These are phyloP conservation scores for Vitis amurensis DNA, from an alignment of 164 flowering plant genomes.

Conservation along the genomic window DNA sequence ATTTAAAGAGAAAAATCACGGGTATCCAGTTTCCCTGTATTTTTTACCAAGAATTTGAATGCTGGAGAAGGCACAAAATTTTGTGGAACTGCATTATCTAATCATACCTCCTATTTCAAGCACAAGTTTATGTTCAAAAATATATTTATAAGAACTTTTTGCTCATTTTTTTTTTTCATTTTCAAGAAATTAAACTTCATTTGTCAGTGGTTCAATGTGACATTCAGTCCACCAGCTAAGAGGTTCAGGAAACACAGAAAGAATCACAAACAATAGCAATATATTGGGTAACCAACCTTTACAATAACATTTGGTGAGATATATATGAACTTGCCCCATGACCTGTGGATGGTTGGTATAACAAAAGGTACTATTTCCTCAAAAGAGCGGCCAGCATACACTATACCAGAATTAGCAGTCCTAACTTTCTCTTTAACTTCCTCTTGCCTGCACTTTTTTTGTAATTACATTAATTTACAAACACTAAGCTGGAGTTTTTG, in stretches of 20 bases:
- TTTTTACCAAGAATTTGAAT: too few species aligned
- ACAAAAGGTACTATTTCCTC: constrained; percentile 34
- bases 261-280: background rate
- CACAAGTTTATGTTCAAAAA: too few species aligned
- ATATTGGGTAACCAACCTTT: constrained; percentile 25
- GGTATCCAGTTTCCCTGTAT: too few species aligned
- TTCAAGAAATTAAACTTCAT: too few species aligned
- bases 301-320: constrained; percentile 31
- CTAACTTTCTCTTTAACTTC: constrained; percentile 26
- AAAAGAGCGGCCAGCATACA: constrained; percentile 9
- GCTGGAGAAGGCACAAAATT: too few species aligned
- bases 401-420: constrained; percentile 6
- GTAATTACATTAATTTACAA: background rate
- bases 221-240: too few species aligned
- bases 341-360: constrained; percentile 23
- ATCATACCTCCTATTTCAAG: too few species aligned
- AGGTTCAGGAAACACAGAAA: background rate
- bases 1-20: too few species aligned
- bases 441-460: constrained; percentile 26
- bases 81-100: too few species aligned
- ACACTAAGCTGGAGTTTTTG: background rate
- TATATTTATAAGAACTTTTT: too few species aligned
- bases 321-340: constrained; percentile 30
- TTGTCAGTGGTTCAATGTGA: too few species aligned
- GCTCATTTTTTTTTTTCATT: too few species aligned